Evolutionary conservation across 805 yeast species (phyloP), one percentile per base, ranked within the genome.

Genomic region (Metschnikowia koreensis): DNA sequence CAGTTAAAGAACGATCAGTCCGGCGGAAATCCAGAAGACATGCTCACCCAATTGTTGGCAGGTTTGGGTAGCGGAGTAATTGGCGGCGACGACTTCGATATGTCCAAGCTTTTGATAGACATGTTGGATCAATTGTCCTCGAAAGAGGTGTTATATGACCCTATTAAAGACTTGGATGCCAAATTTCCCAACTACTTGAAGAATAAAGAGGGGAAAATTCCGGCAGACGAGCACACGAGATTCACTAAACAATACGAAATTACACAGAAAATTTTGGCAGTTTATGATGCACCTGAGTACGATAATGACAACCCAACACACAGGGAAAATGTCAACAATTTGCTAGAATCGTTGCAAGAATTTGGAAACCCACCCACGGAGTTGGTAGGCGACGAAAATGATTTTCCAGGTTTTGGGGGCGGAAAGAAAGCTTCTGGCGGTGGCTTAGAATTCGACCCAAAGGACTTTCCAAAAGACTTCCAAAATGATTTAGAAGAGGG

Each of bases 61-160:
- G 79, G 79, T 7, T 67, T 78, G 27, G 74, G 80, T 10, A 75
- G 65, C 36, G 67, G 65, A 1, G 68, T 59, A 9, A 74, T 63
- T 1, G 73, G 66, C 6, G 73, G 60, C 16, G 75, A 68, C 13
- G 81, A 77, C 53, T 69, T 86, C 56, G 91, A 86, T 62, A 79
- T 85, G 68, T 74, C 85, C 27, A 81, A 81, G 53, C 69, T 89
- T 44, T 70, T 89, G 54, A 79, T 77, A 16, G 89, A 87, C 37
- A 83, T 93, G 83, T 75, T 93, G 61, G 85, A 83, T 55, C 93
- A 91, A 64, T 77, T 93, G 66, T 81, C 94, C 7, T 82, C 94
- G 6, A 93, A 91, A 63, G 92, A 86, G 51, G 87, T 92, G 17
- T 75, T 93, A 38, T 92, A 89, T 64, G 96, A 87, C 59, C 97